Base-by-base conservation (phyloP, 1,284 basidiomycete species). In the Phellinidium pouzarii region DNA sequence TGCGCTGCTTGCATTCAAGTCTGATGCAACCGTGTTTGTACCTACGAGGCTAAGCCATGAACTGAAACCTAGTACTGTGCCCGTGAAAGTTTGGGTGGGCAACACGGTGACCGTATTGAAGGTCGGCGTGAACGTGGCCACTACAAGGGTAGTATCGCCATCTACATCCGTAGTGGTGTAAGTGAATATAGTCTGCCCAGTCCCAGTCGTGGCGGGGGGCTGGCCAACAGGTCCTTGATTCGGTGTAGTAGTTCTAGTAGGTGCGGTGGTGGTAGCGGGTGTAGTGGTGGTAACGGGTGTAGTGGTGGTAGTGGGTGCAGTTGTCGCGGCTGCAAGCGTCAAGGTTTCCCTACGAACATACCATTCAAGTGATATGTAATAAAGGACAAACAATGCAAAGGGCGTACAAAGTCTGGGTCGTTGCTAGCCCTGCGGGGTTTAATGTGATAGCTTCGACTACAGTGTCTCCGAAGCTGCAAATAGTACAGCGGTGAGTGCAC, bases 131-230 rank as follows among this genome's bases (percentile, higher is more conserved):
- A 84, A 87, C 8, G 69, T 70, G 54, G 73, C 82, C 11, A 64
- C 58, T 29, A 78, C 17, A 0, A 65, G 68, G 14, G 68, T 67
- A 2, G 73, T 72, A n/a, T 73, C 66, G 37, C 84, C 84, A 44
- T 64, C 65, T 38, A 80, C 71, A 52, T 83, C 69, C 5, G 82
- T 77, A 0, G 78, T 87, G 11, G 79, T 82, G 60, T 84, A 84
- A 0, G 64, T 65, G 60, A 74, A 87, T 0, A 76, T 74, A 0
- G 78, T 82, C 3, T 72, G 78, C 11, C 71, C 69, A 19, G 75
- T 63, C 1, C 64, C 65, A n/a, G n/a, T n/a, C 4, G 71, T 74
- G 1, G 77, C 40, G 2, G 65, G 69, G 17, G 83, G 82, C 56
- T 75, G 71, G 5, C 75, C 83, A 0, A 84, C 82, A 3, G 80